A percentile compares a stretch with the other conserved stretches of the same genome.
These are phyloP conservation scores for Pseudogymnoascus sp. DNA, from an alignment of 2,329 filamentous ascomycete genomes.

Conservation along the genomic window DNA sequence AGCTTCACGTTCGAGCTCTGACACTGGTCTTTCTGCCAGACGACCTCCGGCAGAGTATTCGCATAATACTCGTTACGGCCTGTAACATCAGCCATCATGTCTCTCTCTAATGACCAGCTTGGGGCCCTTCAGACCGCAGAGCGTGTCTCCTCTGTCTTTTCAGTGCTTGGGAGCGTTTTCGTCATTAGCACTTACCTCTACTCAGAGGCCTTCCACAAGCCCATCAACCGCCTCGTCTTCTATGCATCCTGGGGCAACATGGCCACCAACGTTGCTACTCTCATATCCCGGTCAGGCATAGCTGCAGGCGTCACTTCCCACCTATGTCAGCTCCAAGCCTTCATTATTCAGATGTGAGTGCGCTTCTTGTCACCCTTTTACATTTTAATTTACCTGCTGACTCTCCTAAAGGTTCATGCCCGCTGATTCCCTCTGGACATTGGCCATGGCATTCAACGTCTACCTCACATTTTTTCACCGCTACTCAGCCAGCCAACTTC, in stretches of 20 bases:
- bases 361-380: not conserved
- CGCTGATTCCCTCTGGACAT: constrained; percentile 47
- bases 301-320: constrained; percentile 15
- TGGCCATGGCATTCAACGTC: constrained; percentile 56
- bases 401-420: constrained; percentile 42
- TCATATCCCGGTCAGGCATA: constrained; percentile 44
- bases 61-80: not conserved
- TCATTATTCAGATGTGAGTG: constrained; percentile 74
- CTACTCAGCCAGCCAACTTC: constrained; percentile 43
- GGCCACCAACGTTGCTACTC: constrained; percentile 48
- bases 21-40: not conserved
- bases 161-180: constrained; percentile 44
- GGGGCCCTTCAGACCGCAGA: not conserved
- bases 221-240: constrained; percentile 54
- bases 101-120: not conserved
- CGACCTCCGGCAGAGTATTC: not conserved
- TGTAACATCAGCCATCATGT: not conserved
- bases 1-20: not conserved
- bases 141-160: constrained; percentile 40
- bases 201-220: constrained; percentile 45
- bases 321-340: constrained; percentile 63
- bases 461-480: constrained; percentile 52
- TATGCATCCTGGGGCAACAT: constrained; percentile 55
- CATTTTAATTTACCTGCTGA: not conserved
- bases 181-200: constrained; percentile 45